phyloP scores from a whole-genome alignment of 2,329 filamentous ascomycete species.

The Plenodomus biglobosus region DNA sequence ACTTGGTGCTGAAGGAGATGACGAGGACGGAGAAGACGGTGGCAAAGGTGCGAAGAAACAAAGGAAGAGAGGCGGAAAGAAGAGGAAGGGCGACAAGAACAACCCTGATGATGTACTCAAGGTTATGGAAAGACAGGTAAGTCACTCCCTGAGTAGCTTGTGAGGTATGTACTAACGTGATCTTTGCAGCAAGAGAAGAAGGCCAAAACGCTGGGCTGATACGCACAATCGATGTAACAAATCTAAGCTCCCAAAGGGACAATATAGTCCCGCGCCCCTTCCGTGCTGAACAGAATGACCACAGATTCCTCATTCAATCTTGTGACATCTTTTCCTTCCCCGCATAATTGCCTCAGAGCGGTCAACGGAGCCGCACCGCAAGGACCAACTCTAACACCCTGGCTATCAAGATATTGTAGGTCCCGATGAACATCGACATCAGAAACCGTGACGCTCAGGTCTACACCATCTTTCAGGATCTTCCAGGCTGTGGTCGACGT shows the following conservation, averaged over 20 bases:
- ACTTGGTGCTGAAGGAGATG: conserved; percentile 56
- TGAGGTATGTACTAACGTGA: not conserved
- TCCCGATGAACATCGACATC: conserved; percentile 65
- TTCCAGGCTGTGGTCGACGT: conserved; percentile 68
- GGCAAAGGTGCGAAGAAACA: conserved; percentile 58
- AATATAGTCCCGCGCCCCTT: conserved; percentile 51
- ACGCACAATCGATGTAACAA: not conserved
- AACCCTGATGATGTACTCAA: conserved; percentile 77
- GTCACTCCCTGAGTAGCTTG: conserved; percentile 19
- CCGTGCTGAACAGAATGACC: conserved; percentile 68
- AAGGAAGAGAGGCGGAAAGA: conserved; percentile 71
- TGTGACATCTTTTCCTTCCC: conserved; percentile 38
- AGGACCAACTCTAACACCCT: conserved; percentile 58
- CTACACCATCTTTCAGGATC: conserved; percentile 58
- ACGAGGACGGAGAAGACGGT: conserved; percentile 48
- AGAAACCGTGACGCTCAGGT: conserved; percentile 62
- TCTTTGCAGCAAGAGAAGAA: conserved; percentile 31
- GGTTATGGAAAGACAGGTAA: conserved; percentile 66
- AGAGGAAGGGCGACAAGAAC: conserved; percentile 76
- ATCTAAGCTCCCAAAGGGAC: conserved; percentile 5
- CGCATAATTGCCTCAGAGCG: conserved; percentile 56
- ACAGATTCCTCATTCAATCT: conserved; percentile 53
- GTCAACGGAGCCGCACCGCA: conserved; percentile 64
- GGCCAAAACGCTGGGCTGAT: conserved; percentile 19
- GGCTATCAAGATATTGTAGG: conserved; percentile 54